A percentile compares a stretch with the other conserved stretches of the same genome.
Evolutionary conservation across 2,329 filamentous ascomycete species (phyloP).

Genomic region (Cercospora brassicicola): DNA sequence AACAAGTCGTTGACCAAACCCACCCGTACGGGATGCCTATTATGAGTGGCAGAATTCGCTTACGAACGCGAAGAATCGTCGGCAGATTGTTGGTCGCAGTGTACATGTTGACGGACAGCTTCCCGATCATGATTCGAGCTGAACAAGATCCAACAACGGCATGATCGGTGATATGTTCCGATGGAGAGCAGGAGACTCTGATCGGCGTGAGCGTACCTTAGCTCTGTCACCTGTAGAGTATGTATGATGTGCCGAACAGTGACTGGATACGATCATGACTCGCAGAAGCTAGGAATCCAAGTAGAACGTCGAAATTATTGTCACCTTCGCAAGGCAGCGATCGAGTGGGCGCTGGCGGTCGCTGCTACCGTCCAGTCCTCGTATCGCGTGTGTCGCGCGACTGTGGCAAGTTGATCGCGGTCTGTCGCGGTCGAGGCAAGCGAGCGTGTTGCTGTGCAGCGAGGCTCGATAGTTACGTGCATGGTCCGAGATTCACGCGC

Average conservation of each 20-base stretch:
- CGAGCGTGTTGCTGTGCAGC: slow-evolving; percentile 4
- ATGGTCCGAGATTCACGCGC: slow-evolving; percentile 20
- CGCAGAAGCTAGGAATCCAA: background rate
- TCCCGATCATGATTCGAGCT: background rate
- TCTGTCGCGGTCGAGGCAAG: background rate
- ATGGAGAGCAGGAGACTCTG: background rate
- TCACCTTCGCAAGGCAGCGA: background rate
- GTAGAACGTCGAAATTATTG: background rate
- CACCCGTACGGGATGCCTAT: background rate
- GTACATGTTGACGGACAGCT: background rate
- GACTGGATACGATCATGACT: background rate
- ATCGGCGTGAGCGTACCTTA: slow-evolving; percentile 1
- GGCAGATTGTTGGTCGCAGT: background rate
- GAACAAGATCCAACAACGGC: background rate
- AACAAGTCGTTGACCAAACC: slow-evolving; percentile 3
- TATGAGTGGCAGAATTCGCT: background rate
- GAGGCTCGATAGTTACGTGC: background rate
- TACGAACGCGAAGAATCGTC: background rate
- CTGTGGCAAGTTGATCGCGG: background rate
- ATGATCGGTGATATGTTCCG: background rate
- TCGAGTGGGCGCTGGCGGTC: background rate
- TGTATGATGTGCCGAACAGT: background rate
- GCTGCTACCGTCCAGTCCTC: background rate
- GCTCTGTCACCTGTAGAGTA: background rate
- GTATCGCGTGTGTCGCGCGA: background rate